A percentile compares a stretch with the other conserved stretches of the same genome.
Evolutionary conservation across 2,329 filamentous ascomycete species (phyloP).

Genomic region (Hypoxylon sp.): DNA sequence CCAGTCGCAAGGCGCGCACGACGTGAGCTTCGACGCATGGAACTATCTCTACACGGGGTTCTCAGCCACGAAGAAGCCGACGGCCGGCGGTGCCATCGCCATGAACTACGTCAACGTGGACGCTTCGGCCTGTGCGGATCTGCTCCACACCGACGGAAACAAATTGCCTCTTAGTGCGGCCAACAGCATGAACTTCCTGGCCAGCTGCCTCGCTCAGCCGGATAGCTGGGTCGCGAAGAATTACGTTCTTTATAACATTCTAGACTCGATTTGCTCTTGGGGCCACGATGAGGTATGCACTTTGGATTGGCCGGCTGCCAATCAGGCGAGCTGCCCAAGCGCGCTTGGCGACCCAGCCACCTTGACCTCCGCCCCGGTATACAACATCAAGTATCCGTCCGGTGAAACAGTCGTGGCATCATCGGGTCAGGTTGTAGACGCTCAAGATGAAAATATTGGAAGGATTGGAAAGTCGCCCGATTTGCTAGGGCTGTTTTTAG

Average conservation of each 20-base stretch:
- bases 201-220: slow-evolving; percentile 62
- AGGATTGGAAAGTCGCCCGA: slow-evolving; percentile 15
- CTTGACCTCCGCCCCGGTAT: slow-evolving; percentile 60
- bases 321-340: slow-evolving; percentile 67
- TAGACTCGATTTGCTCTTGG: slow-evolving; percentile 64
- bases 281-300: slow-evolving; percentile 68
- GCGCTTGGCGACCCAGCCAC: slow-evolving; percentile 58
- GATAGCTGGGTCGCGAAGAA: slow-evolving; percentile 68
- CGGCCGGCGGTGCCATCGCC: slow-evolving; percentile 64
- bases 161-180: slow-evolving; percentile 69
- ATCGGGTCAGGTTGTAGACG: slow-evolving; percentile 50
- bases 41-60: slow-evolving; percentile 69
- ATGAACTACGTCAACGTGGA: slow-evolving; percentile 67
- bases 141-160: slow-evolving; percentile 64
- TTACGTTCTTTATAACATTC: slow-evolving; percentile 68
- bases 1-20: slow-evolving; percentile 68
- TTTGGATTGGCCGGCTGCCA: slow-evolving; percentile 63
- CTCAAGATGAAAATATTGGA: slow-evolving; percentile 23
- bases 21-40: slow-evolving; percentile 74
- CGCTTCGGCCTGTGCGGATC: slow-evolving; percentile 63
- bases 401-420: slow-evolving; percentile 60
- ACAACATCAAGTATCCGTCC: slow-evolving; percentile 67
- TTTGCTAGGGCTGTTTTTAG: slow-evolving; percentile 22
- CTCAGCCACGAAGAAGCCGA: slow-evolving; percentile 63
- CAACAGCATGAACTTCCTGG: slow-evolving; percentile 71